These are phyloP conservation scores for Aplosporella prunicola DNA, from an alignment of 2,329 filamentous ascomycete species.

Conservation along the genomic window DNA sequence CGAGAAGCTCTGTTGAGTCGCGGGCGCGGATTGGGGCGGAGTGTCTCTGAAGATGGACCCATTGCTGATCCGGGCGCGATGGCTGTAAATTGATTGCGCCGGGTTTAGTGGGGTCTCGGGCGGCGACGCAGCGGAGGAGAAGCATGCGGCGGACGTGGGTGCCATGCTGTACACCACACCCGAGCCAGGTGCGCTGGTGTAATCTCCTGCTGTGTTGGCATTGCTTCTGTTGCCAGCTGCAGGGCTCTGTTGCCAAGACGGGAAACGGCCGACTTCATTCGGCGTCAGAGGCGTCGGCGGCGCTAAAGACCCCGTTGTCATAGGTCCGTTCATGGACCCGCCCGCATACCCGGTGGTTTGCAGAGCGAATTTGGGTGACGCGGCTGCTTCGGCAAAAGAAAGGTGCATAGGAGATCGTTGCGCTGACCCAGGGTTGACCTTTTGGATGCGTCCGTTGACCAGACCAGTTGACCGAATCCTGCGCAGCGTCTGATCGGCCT, in stretches of 20 bases:
- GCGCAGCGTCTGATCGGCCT: constrained; percentile 31
- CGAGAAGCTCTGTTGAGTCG: constrained; percentile 39
- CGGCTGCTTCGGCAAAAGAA: constrained; percentile 38
- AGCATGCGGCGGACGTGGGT: constrained; percentile 22
- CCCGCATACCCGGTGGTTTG: constrained; percentile 29
- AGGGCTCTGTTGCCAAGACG: constrained; percentile 34
- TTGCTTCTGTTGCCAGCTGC: constrained; percentile 21
- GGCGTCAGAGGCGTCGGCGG: constrained; percentile 42
- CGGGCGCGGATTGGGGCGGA: constrained; percentile 42
- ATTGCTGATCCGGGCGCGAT: constrained; percentile 4
- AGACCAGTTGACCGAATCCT: constrained; percentile 40
- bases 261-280: constrained; percentile 28
- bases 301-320: constrained; percentile 30
- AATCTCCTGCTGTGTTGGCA: constrained; percentile 22
- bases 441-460: constrained; percentile 39
- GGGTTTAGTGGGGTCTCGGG: constrained; percentile 33
- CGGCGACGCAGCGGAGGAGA: constrained; percentile 33
- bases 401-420: constrained; percentile 40
- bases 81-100: constrained; percentile 2
- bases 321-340: constrained; percentile 22
- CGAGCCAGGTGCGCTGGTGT: constrained; percentile 31
- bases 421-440: constrained; percentile 34
- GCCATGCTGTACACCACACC: constrained; percentile 28
- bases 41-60: constrained; percentile 33
- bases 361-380: constrained; percentile 36